phyloP scores from a whole-genome alignment of 2,329 filamentous ascomycete species.

The Diaporthe helianthi region DNA sequence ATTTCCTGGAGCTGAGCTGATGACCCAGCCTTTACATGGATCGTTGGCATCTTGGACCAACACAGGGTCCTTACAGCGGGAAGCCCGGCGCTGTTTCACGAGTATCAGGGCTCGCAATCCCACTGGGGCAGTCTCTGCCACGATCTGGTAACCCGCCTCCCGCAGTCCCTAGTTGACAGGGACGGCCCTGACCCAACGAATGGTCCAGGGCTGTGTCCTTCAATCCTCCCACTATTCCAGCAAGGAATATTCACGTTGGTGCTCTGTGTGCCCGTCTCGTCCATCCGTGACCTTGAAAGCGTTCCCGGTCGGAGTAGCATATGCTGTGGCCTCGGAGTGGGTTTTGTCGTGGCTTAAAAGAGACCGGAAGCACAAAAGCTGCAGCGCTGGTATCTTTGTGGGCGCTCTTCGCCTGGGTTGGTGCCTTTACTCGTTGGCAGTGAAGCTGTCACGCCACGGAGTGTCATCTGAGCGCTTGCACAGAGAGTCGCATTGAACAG shows the following conservation, averaged over 20 bases:
- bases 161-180: neutral
- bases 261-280: neutral
- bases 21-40: slow-evolving; percentile 60
- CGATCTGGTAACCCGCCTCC: neutral
- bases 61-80: neutral
- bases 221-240: neutral
- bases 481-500: neutral
- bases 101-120: neutral
- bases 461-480: neutral
- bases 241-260: neutral
- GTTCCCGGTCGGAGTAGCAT: slow-evolving; percentile 4
- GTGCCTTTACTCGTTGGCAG: neutral
- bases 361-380: neutral
- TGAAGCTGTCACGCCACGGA: slow-evolving; percentile 13
- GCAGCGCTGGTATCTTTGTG: neutral
- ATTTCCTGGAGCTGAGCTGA: slow-evolving; percentile 67
- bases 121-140: neutral
- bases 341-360: neutral
- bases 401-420: neutral
- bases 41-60: slow-evolving; percentile 60
- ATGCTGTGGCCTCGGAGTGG: neutral
- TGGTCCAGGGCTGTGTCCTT: slow-evolving; percentile 8
- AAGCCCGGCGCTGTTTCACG: neutral
- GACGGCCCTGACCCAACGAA: slow-evolving; percentile 12
- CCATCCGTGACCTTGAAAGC: slow-evolving; percentile 26